These are phyloP conservation scores for Leptodermis oblonga DNA, from an alignment of 257 asterid genomes.

Conservation along the genomic window DNA sequence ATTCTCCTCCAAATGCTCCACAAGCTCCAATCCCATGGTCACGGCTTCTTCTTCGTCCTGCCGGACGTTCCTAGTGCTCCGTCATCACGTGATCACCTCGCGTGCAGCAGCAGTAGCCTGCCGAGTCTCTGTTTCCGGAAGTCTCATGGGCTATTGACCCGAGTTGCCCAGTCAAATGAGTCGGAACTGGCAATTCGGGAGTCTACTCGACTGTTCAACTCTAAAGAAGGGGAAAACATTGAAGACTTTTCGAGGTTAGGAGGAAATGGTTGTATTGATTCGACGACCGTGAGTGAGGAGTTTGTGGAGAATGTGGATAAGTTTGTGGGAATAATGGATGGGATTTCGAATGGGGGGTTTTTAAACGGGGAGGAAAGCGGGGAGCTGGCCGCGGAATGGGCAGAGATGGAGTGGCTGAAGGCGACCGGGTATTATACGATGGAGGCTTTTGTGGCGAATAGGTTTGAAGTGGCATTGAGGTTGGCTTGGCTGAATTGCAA, in stretches of 20 bases:
- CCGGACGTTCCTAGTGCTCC: slow-evolving; percentile 58
- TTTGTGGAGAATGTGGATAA: slow-evolving; percentile 50
- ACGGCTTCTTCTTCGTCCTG: slow-evolving; percentile 64
- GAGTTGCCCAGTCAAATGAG: slow-evolving; percentile 42
- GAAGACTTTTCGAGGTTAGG: slow-evolving; percentile 18
- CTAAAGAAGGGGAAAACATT: slow-evolving; percentile 56
- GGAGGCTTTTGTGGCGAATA: slow-evolving; percentile 69
- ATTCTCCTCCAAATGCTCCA: slow-evolving; percentile 61
- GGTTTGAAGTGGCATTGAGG: slow-evolving; percentile 76
- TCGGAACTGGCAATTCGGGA: slow-evolving; percentile 46
- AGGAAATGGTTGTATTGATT: slow-evolving; percentile 38
- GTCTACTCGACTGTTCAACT: slow-evolving; percentile 61
- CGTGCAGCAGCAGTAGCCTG: slow-evolving; percentile 33
- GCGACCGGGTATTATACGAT: slow-evolving; percentile 76
- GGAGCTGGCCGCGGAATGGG: slow-evolving; percentile 72
- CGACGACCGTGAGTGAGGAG: slow-evolving; percentile 53
- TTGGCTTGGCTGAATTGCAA: slow-evolving; percentile 76
- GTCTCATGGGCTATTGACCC: slow-evolving; percentile 58
- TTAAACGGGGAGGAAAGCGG: slow-evolving; percentile 69
- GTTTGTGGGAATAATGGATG: slow-evolving; percentile 61
- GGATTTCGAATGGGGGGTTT: slow-evolving; percentile 61
- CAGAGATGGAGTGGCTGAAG: slow-evolving; percentile 86
- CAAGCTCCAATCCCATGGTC: slow-evolving; percentile 46
- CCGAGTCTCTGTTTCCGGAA: slow-evolving; percentile 80
- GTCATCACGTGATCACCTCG: background rate